phyloP scores from a whole-genome alignment of 176 grass and related monocot genomes.

The Oryza nivara region DNA sequence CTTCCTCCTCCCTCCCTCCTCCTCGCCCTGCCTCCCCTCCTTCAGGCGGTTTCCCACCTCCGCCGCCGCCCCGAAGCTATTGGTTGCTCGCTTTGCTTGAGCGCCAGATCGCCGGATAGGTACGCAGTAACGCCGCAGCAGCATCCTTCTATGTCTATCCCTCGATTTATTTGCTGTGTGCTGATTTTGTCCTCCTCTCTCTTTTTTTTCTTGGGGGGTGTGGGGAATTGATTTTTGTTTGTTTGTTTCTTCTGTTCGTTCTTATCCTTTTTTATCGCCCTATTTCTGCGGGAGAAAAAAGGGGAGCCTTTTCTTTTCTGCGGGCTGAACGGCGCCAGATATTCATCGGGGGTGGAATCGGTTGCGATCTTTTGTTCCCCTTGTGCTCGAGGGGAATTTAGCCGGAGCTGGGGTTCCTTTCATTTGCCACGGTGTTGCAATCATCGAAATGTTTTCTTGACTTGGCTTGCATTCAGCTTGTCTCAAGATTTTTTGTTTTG shows the following conservation, averaged over 20 bases:
- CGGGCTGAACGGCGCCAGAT: background rate
- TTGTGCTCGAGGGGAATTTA: background rate
- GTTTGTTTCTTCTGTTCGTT: conserved; percentile 14
- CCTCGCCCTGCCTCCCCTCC: conserved; percentile 12
- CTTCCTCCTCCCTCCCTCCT: background rate
- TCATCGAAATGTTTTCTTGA: background rate
- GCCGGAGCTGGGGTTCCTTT: background rate
- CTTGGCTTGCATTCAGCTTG: background rate
- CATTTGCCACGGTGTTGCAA: background rate
- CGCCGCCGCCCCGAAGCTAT: too few relatives aligned
- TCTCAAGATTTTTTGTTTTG: background rate
- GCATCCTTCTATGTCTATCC: background rate
- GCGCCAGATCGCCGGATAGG: conserved; percentile 29
- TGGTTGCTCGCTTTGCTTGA: background rate
- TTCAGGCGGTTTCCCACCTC: conserved; percentile 8
- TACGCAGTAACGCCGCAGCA: background rate
- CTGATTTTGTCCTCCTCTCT: background rate
- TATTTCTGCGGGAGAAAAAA: background rate
- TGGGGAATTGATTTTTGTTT: background rate
- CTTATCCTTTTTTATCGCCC: background rate
- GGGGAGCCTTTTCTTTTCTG: background rate
- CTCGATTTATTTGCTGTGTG: background rate
- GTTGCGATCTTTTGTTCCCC: background rate
- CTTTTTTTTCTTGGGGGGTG: background rate
- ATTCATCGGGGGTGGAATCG: conserved; percentile 7